These are phyloP conservation scores for Alternaria angustiovoidea DNA, from an alignment of 2,329 filamentous ascomycete genomes.

Conservation along the genomic window DNA sequence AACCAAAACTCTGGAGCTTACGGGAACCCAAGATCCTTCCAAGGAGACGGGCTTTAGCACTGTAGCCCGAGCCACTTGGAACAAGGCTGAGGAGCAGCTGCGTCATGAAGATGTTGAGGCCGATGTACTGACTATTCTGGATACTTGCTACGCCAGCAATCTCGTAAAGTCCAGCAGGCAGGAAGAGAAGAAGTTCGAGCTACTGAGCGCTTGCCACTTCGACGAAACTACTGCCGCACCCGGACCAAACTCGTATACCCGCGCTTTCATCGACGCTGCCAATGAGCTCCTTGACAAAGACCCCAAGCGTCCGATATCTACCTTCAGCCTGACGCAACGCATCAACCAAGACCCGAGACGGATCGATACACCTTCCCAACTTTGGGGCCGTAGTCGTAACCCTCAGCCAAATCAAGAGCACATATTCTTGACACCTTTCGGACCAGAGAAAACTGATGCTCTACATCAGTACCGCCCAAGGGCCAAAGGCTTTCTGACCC, in stretches of 20 bases:
- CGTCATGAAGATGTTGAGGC: conserved; percentile 38
- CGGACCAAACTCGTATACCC: conserved; percentile 43
- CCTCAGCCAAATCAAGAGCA: conserved; percentile 35
- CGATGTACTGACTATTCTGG: conserved; percentile 50
- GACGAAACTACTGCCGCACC: conserved; percentile 41
- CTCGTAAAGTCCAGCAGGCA: conserved; percentile 37
- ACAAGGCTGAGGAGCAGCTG: conserved; percentile 42
- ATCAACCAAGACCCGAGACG: conserved; percentile 39
- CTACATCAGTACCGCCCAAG: conserved; percentile 11
- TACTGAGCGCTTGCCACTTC: conserved; percentile 42
- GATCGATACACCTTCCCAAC: conserved; percentile 36
- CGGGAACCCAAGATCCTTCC: conserved; percentile 24
- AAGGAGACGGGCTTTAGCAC: conserved; percentile 31
- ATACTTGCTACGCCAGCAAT: conserved; percentile 51
- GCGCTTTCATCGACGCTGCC: conserved; percentile 45
- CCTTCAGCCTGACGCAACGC: conserved; percentile 37
- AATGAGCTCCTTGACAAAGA: conserved; percentile 32
- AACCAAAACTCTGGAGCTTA: conserved; percentile 37
- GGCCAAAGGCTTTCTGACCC: conserved; percentile 40
- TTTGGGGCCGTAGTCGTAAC: conserved; percentile 34
- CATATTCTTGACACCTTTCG: conserved; percentile 43
- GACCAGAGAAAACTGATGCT: conserved; percentile 14
- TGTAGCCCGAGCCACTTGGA: conserved; percentile 46
- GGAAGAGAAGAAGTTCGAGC: conserved; percentile 41
- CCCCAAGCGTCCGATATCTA: conserved; percentile 37